Evolutionary conservation across 257 asterid genomes (phyloP), one percentile per base, ranked within the genome.

Genomic region (Striga asiatica): DNA sequence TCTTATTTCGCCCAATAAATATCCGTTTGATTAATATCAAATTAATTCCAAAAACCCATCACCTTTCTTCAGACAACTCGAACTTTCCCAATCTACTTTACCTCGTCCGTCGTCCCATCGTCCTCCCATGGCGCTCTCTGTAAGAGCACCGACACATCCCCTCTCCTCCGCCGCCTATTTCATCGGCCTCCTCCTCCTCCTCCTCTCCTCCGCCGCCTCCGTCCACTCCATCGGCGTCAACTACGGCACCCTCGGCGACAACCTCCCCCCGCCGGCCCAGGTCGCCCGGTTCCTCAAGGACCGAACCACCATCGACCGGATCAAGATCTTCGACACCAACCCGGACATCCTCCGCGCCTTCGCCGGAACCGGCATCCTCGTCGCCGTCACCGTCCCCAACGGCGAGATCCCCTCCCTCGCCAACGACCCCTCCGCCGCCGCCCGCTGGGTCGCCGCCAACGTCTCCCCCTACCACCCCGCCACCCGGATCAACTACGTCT

Each of bases 211-310:
- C 69, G 3, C 57, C 60, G 3, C 71, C 50, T 17, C 60, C 58
- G 94, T 73, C 6, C n/a, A 10, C 1, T 76, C 79, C 12, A 79
- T 89, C 46, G 97, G 97, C 9, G 94, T 89, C 18, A 86, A 89
- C 82, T 86, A 86, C 48, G 96, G 97, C 41, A 85, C 94, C 62
- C 69, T 83, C 49, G 96, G 78, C 4, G 69, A 89, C 81, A 79
- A 89, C 74, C 79, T 86, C 51, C 97, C 94, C 0, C 88, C 93
- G 1, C 94, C 96, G 0, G 47, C 88, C 0, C 72, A 83, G 50
- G 97, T 89, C 1, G 96, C 93, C 0, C 76, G 71, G 35, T 89
- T 89, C 67, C 74, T 89, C 54, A 83, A 79, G 10, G 80, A 77
- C 1, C 74, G 71, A 21, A 89, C 96, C 8, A 58, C 61, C 34